Base-by-base conservation (phyloP, 179 eudicot genomes). In the Silene noctiflora region DNA sequence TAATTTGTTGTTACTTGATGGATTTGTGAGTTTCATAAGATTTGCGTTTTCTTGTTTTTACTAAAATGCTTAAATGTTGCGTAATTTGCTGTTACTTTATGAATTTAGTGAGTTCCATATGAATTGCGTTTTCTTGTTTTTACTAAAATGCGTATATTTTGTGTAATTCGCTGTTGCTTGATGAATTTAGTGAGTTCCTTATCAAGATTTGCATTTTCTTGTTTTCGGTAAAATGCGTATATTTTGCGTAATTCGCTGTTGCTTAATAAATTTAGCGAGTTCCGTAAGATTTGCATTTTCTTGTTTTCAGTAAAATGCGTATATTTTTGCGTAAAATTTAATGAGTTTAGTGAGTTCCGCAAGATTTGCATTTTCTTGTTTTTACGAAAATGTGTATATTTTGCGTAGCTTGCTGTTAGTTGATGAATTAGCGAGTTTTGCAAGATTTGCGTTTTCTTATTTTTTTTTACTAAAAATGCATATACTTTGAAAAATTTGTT, bases 181-280 rank as follows among this genome's bases (percentile, higher is more conserved):
- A 17, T 44, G 56, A 29, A 72, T 19, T 72, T 35, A 3, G 1
- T 22, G 58, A 69, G 68, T 64, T 64, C 4, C 19, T 14, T 55
- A n/a, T n/a, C n/a, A 25, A 35, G 65, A 16, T 19, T 4, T n/a
- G 14, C 39, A 17, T 6, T 75, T 65, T 55, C 58, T 14, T 56
- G 73, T 64, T 25, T 25, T 64, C 11, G 12, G 42, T 13, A 14
- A 27, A 27, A 62, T 44, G 24, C 39, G n/a, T 74, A 17, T 24
- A 74, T 72, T 17, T 17, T 56, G 60, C 60, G 19, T 56, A 56
- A 56, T 56, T 56, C 16, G n/a, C n/a, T n/a, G n/a, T n/a, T n/a
- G n/a, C n/a, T n/a, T n/a, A n/a, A 27, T 42, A 27, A 16, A 56
- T 19, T 72, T 2, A 53, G 0, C 39, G 56, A 69, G 67, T 62